Percentiles rank a stretch among this genome's conserved stretches.
Conservation (phyloP, 305 asterid genomes). For the Fraxinus baroniana region DNA sequence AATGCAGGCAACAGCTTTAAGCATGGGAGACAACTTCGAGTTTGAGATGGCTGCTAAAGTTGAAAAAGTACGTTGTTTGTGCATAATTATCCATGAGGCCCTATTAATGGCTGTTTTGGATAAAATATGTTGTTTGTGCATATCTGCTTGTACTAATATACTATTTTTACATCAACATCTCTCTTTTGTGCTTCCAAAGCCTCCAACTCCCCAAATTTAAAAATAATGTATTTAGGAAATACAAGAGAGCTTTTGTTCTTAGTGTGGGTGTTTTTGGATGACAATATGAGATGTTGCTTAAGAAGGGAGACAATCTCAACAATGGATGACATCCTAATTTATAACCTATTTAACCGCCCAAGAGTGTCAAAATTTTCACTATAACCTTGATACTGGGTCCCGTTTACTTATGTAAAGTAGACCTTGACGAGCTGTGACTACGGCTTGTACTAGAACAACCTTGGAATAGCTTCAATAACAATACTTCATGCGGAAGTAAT, state of each 20-base stretch:
- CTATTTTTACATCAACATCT: background rate
- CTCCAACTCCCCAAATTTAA: background rate
- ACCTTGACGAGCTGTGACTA: background rate
- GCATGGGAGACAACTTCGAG: slow-evolving; percentile 87
- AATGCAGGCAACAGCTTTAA: slow-evolving; percentile 62
- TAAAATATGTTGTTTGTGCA: background rate
- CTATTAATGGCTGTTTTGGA: background rate
- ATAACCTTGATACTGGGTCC: background rate
- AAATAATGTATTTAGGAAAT: background rate
- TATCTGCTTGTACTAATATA: background rate
- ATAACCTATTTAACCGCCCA: background rate
- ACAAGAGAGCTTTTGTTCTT: background rate
- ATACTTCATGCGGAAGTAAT: background rate
- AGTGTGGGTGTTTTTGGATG: background rate
- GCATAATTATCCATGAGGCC: background rate
- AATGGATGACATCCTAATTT: background rate
- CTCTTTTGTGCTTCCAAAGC: background rate
- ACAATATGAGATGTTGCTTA: background rate
- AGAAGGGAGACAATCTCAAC: background rate
- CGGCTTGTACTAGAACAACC: background rate
- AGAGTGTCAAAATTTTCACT: background rate
- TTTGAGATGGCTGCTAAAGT: slow-evolving; percentile 91
- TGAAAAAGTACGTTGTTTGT: slow-evolving; percentile 59
- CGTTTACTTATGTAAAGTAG: background rate
- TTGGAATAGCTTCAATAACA: background rate